Conservation (phyloP, 495 filamentous ascomycete genomes). For the Talaromyces stipitatus region DNA sequence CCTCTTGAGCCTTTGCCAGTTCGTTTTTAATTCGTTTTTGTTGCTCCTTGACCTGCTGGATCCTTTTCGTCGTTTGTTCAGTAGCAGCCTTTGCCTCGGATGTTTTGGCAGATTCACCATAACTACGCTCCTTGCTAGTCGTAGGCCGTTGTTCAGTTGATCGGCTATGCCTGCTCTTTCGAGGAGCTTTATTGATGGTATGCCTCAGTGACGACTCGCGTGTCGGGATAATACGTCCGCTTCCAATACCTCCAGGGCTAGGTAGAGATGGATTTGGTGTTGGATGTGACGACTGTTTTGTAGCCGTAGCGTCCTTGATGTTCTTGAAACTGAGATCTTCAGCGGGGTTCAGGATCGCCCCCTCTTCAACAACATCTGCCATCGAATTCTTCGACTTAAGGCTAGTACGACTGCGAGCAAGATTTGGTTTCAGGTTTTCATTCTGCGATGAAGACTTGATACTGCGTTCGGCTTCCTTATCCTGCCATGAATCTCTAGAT, state of each 20-base stretch:
- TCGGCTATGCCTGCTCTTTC: constrained; percentile 17
- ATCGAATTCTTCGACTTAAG: constrained; percentile 39
- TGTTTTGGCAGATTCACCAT: constrained; percentile 27
- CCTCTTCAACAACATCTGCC: constrained; percentile 36
- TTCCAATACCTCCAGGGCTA: constrained; percentile 38
- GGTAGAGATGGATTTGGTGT: constrained; percentile 10
- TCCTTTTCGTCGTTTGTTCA: constrained; percentile 40
- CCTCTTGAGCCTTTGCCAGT: constrained; percentile 21
- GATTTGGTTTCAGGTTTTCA: constrained; percentile 28
- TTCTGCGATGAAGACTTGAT: constrained; percentile 30
- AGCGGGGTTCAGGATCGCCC: constrained; percentile 13
- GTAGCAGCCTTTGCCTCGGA: constrained; percentile 26
- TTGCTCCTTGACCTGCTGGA: constrained; percentile 45
- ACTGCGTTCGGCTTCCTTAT: constrained; percentile 30
- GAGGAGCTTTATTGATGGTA: constrained; percentile 28
- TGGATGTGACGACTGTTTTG: background rate
- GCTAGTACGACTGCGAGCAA: constrained; percentile 32
- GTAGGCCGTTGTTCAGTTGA: background rate
- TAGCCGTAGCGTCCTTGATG: constrained; percentile 12
- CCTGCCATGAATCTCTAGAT: constrained; percentile 29
- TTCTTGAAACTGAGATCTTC: constrained; percentile 7
- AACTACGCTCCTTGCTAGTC: constrained; percentile 25
- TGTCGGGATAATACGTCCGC: constrained; percentile 50
- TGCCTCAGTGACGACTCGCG: constrained; percentile 64
- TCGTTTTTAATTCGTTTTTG: constrained; percentile 39